Conservation (phyloP, 164 flowering plant genomes). For the Annona cherimola region DNA sequence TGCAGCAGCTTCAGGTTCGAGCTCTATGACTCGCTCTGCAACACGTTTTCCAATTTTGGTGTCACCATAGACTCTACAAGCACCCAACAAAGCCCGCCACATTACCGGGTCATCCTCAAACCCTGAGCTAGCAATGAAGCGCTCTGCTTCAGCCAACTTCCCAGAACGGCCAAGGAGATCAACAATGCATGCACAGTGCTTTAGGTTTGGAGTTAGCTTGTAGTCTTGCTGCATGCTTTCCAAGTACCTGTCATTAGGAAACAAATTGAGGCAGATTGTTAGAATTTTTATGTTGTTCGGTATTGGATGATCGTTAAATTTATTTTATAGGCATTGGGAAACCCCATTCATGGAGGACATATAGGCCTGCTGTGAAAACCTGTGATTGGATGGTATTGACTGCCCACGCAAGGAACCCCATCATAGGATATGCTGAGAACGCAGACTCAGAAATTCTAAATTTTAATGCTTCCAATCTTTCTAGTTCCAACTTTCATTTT, state of each 20-base stretch:
- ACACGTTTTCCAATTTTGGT: slow-evolving; percentile 28
- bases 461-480: background rate
- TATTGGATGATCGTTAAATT: background rate
- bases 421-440: no score
- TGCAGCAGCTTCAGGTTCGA: slow-evolving; percentile 57
- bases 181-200: slow-evolving; percentile 51
- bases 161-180: slow-evolving; percentile 66
- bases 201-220: slow-evolving; percentile 30
- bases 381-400: background rate
- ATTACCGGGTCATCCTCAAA: slow-evolving; percentile 41
- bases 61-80: slow-evolving; percentile 44
- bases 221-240: slow-evolving; percentile 41
- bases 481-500: no score
- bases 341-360: background rate
- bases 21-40: slow-evolving; percentile 47
- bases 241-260: slow-evolving; percentile 26
- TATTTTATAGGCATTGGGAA: background rate
- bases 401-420: no score
- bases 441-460: background rate
- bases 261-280: slow-evolving; percentile 1
- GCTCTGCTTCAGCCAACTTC: slow-evolving; percentile 50
- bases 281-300: background rate
- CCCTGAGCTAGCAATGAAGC: slow-evolving; percentile 33
- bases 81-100: slow-evolving; percentile 58
- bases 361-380: background rate